A percentile compares a stretch with the other conserved stretches of the same genome.
Evolutionary conservation across 306 rosid genomes (phyloP).

Genomic region (Prunus davidiana): DNA sequence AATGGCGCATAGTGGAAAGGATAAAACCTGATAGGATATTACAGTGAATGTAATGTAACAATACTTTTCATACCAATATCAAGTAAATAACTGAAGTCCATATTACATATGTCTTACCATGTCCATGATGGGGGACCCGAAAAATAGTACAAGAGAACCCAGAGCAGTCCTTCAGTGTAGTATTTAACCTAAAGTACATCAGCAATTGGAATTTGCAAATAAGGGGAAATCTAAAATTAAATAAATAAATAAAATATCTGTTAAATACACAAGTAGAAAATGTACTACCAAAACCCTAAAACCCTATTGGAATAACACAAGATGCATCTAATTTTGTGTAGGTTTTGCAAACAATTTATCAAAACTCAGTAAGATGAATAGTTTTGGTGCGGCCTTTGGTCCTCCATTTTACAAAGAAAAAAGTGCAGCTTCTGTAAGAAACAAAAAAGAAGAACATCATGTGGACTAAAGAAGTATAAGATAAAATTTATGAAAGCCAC

Average conservation of each 20-base stretch:
- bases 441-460: background rate
- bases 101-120: constrained; percentile 32
- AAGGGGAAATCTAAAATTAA: background rate
- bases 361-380: no score
- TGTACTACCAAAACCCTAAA: background rate
- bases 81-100: background rate
- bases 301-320: background rate
- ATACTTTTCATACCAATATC: background rate
- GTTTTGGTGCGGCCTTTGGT: no score
- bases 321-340: background rate
- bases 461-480: background rate
- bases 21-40: constrained; percentile 43
- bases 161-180: constrained; percentile 56
- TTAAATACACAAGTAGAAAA: background rate
- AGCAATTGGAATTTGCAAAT: background rate
- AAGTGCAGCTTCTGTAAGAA: background rate
- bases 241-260: background rate
- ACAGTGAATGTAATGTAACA: no score
- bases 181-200: constrained; percentile 32
- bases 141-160: constrained; percentile 56
- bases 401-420: background rate
- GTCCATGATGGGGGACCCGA: constrained; percentile 59
- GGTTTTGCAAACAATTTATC: background rate
- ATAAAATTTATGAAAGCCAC: background rate
- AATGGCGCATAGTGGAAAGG: constrained; percentile 51